Conservation (phyloP, 2,329 filamentous ascomycete genomes). For the Trichoderma sp. region DNA sequence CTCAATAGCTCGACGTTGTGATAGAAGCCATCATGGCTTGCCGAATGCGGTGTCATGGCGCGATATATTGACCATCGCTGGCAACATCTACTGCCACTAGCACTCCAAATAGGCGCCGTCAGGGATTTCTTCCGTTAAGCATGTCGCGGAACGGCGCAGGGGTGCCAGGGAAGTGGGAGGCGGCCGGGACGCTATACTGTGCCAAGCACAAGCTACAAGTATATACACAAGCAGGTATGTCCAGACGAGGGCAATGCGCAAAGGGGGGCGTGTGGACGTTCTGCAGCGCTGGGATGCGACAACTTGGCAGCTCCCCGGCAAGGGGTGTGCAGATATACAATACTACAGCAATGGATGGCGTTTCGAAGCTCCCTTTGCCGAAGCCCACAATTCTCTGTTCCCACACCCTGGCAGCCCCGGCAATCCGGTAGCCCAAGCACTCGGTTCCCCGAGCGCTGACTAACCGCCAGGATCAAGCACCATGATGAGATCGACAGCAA, state of each 20-base stretch:
- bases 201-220: not conserved
- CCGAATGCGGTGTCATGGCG: slow-evolving; percentile 13
- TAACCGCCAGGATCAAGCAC: slow-evolving; percentile 2
- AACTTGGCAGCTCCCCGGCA: slow-evolving; percentile 5
- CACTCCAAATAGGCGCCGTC: not conserved
- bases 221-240: too few relatives aligned
- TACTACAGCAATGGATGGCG: too few relatives aligned
- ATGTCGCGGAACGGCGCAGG: slow-evolving; percentile 8
- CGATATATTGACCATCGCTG: slow-evolving; percentile 13
- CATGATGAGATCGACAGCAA: slow-evolving; percentile 9
- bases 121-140: slow-evolving; percentile 5
- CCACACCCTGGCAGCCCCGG: slow-evolving; percentile 20
- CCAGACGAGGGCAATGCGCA: not conserved
- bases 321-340: not conserved
- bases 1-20: not conserved
- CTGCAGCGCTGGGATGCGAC: slow-evolving; percentile 16
- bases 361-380: slow-evolving; percentile 11
- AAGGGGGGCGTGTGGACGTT: slow-evolving; percentile 23
- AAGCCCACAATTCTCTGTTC: slow-evolving; percentile 9
- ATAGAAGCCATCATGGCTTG: not conserved
- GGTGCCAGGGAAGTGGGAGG: slow-evolving; percentile 16
- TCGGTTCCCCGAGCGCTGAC: slow-evolving; percentile 22
- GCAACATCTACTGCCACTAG: not conserved
- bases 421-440: slow-evolving; percentile 24
- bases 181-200: slow-evolving; percentile 14